Evolutionary conservation across 805 yeast genomes (phyloP), one percentile per base, ranked within the genome.

Genomic region (Metschnikowia amazonensis): DNA sequence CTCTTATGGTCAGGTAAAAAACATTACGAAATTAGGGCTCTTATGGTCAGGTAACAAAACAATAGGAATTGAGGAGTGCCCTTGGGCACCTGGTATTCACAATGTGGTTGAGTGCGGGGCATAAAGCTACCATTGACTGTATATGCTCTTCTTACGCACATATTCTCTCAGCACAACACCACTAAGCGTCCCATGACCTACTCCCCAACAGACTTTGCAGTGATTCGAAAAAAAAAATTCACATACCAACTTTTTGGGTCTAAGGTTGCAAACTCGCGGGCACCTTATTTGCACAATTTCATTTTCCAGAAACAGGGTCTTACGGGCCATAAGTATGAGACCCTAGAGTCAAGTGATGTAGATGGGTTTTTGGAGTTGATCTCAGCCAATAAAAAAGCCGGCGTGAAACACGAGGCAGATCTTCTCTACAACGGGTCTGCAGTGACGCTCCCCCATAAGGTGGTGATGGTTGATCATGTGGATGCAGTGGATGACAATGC

Each of bases 401-500:
- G 42, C 14, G 55, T 46, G 14, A 10, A 18, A 9, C 4, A 29
- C 9, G 57, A 51, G 33, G 23, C 33, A 2, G 53, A 49, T 14
- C 36, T 53, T 27, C 23, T 42, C 3, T 53, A 45, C 46, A 51
- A 49, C 17, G 67, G 65, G 5, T 53, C 63, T 1, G 69, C 66
- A 2, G 60, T 64, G 14, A 64, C 69, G 8, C 60, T 64, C 64
- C 69, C 68, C 2, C 58, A 65, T 42, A 63, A 64, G 44, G 58
- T 62, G 18, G 46, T 42, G 13, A 62, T 64, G 59, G 39, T 53
- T 4, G 33, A 51, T 1, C 60, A 63, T 37, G 65, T 65, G 14
- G 67, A 64, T 41, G 21, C 45, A 5, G 47, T 60, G 8, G 67
- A 65, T 42, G 60, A 51, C 9, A 57, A 54, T n/a, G 67, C 64